Evolutionary conservation across 768 basidiomycete species (phyloP), one percentile per base, ranked within the genome.

Genomic region (Royoungia palumana): DNA sequence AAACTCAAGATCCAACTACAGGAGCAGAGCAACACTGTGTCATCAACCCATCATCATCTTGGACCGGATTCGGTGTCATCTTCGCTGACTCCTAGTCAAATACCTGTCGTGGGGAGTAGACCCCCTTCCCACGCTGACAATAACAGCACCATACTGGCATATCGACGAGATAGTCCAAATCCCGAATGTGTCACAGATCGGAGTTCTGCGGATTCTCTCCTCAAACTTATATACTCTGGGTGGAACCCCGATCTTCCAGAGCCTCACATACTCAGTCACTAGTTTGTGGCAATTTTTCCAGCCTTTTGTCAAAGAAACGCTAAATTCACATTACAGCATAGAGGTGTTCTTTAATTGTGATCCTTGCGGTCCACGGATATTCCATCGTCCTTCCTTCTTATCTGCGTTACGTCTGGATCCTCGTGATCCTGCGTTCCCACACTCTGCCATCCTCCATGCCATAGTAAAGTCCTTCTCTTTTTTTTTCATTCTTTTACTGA

Each of bases 271-370:
- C 72, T 92, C 25, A 78, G 82, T 56, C 87, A 89, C 66, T 88
- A 87, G 89, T 91, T 56, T 49, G 83, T 73, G n/a, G 44, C 44
- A 19, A 44, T 6, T 41, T 43, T 28, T 53, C 35, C 42, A n/a
- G 17, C 38, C 17, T 55, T 58, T 27, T 51, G 50, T 38, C 19
- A 3, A 24, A 35, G 34, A 11, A 5, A 12, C 27, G 28, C 51
- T 67, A 38, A 69, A 28, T 30, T 42, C 4, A 11, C 16, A 25
- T 41, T 51, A 13, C 57, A 93, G 89, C 53, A 80, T 95, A 61
- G 89, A 93, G 30, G 74, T 87, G 11, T 96, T 93, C 70, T 96
- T 95, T 68, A 81, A 81, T 62, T 85, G 84, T 58, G 91, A 94
- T 64, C 91, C 92, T 36, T 91, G 89, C 60, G 83, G 88, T 39